Conservation (phyloP, 2,329 filamentous ascomycete species). For the Fusarium sp. region DNA sequence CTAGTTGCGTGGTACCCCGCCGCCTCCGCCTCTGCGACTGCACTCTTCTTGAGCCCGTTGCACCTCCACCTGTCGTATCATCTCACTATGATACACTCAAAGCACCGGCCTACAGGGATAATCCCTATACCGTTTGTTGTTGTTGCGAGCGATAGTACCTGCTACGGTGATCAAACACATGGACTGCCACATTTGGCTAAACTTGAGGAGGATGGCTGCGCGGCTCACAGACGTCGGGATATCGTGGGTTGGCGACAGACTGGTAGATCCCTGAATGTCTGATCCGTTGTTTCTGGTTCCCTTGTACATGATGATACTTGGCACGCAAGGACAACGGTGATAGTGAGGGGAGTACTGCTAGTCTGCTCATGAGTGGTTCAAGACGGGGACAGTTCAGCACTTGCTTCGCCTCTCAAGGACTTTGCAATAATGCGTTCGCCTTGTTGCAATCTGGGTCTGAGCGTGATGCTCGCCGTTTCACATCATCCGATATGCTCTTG, state of each 20-base stretch:
- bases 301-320: constrained; percentile 24
- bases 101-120: constrained; percentile 27
- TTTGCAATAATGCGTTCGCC: constrained; percentile 20
- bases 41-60: constrained; percentile 4
- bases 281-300: constrained; percentile 25
- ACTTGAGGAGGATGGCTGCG: constrained; percentile 21
- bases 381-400: constrained; percentile 41
- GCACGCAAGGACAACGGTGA: constrained; percentile 3
- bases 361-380: constrained; percentile 16
- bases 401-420: constrained; percentile 27
- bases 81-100: neutral
- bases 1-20: constrained; percentile 11
- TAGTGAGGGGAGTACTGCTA: constrained; percentile 8
- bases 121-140: constrained; percentile 22
- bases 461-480: neutral
- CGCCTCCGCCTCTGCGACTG: constrained; percentile 11
- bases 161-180: constrained; percentile 4
- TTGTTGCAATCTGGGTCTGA: constrained; percentile 10
- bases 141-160: constrained; percentile 3
- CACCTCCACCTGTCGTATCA: neutral
- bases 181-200: constrained; percentile 9
- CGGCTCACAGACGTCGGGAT: constrained; percentile 36
- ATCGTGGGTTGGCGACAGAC: constrained; percentile 42
- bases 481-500: neutral
- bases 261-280: constrained; percentile 38